Evolutionary conservation across 306 rosid genomes (phyloP), one percentile per base, ranked within the genome.

Genomic region (Prunus mongolica): DNA sequence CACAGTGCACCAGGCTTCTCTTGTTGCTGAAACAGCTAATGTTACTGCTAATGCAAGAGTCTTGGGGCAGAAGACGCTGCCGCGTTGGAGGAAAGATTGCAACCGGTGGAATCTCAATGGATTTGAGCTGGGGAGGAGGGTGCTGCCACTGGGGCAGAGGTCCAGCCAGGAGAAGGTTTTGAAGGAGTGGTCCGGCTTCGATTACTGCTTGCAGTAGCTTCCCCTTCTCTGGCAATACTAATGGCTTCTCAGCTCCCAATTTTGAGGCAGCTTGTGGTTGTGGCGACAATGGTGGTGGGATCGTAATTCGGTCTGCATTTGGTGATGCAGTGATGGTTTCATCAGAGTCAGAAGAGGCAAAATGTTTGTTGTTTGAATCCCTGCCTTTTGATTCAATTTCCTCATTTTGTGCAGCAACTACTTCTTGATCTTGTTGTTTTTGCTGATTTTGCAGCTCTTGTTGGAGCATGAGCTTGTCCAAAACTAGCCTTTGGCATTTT

Each of bases 121-220:
- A 76, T 44, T 85, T 82, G 32, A 93, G 83, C 18, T 77, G 89
- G 65, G 97, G 98, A 56, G 98, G 98, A 2, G 97, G 98, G 74
- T 93, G 96, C 67, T 93, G 93, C 98, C 98, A 93, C 51, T 85
- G 95, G 28, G 97, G 98, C 15, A 93, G 87, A 2, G 97, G 92
- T 67, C 98, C 98, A 8, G 98, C 98, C 28, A 93, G 82, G 8
- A 93, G 89, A 69, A 93, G 93, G 10, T 84, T 89, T 56, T 91
- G 95, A 45, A 93, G 81, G 63, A 93, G 85, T 9, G 98, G 98
- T 25, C 98, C 98, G 8, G 98, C 98, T 75, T 93, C 98, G 2
- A 88, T 86, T 81, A 93, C 93, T 46, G 98, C 98, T 75, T 87
- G 86, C 41, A 93, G 76, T 12, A 93, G 82, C 85, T 84, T 91